Conservation (phyloP, 2,329 filamentous ascomycete genomes). For the Zymoseptoria tritici region DNA sequence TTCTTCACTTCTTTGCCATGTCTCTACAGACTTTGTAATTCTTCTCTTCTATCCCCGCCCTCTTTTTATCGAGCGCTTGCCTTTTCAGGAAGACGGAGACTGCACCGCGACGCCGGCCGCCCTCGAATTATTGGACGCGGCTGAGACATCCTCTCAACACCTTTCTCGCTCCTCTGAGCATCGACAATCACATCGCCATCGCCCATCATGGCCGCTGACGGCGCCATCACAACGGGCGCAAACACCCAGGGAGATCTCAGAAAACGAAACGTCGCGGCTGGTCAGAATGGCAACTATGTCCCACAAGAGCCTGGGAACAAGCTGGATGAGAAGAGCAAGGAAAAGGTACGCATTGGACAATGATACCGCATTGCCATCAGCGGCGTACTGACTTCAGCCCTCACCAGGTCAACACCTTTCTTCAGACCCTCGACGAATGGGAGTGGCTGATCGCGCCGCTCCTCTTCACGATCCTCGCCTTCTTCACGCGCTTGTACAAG, state of each 20-base stretch:
- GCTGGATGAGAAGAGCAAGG: conserved; percentile 40
- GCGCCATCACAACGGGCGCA: conserved; percentile 31
- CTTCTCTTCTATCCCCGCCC: background rate
- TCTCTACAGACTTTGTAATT: background rate
- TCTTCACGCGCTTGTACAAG: conserved; percentile 62
- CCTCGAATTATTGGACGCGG: background rate
- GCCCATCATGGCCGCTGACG: conserved; percentile 22
- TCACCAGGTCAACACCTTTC: conserved; percentile 45
- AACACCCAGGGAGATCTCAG: conserved; percentile 39
- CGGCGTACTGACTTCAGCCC: background rate
- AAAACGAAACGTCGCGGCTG: conserved; percentile 37
- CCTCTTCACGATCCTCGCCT: conserved; percentile 54
- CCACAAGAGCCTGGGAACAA: conserved; percentile 21
- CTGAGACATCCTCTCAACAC: conserved; percentile 1
- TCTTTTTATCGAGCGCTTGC: background rate
- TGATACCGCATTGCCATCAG: background rate
- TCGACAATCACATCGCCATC: background rate
- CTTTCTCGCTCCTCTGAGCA: background rate
- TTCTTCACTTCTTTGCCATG: background rate
- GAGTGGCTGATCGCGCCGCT: conserved; percentile 58
- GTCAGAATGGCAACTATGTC: conserved; percentile 28
- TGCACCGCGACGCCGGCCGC: too few relatives aligned
- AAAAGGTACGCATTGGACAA: conserved; percentile 34
- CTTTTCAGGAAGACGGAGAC: background rate
- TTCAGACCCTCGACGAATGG: conserved; percentile 56